phyloP scores from a whole-genome alignment of 495 filamentous ascomycete genomes.

The Hamigera avellanea region DNA sequence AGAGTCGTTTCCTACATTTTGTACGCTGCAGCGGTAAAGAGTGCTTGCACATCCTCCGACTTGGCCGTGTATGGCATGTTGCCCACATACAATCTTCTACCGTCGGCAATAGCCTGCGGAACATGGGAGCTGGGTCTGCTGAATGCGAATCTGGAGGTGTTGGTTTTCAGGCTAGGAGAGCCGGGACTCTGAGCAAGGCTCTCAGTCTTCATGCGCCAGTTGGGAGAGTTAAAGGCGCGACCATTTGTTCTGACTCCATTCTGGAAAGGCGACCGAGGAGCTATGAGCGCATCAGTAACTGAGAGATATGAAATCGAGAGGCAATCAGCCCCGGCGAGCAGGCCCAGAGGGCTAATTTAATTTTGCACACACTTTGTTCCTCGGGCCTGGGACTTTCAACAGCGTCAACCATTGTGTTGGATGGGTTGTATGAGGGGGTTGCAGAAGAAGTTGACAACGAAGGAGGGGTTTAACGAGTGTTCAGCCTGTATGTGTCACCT shows the following conservation, averaged over 20 bases:
- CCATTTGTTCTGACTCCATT: constrained; percentile 31
- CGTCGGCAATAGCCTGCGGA: constrained; percentile 29
- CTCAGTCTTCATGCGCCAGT: constrained; percentile 33
- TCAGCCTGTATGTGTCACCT: not conserved
- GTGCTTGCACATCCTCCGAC: constrained; percentile 44
- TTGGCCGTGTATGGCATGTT: constrained; percentile 57
- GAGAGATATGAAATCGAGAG: no score
- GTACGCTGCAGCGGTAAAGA: constrained; percentile 40
- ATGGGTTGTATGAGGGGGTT: not conserved
- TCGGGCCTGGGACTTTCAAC: constrained; percentile 19
- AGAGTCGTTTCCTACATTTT: constrained; percentile 21
- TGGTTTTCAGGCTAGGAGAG: constrained; percentile 22
- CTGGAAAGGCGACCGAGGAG: constrained; percentile 25
- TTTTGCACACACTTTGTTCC: constrained; percentile 32
- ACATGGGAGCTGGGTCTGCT: constrained; percentile 24
- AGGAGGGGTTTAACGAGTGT: not conserved
- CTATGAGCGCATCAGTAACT: constrained; percentile 19
- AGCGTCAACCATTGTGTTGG: constrained; percentile 22
- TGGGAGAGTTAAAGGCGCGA: constrained; percentile 34
- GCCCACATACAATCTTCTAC: constrained; percentile 48
- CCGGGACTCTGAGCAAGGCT: constrained; percentile 16
- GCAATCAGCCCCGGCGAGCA: no score
- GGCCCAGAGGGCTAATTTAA: no score
- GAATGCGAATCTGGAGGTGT: constrained; percentile 26
- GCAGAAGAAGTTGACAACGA: not conserved